Percentiles rank a stretch among this genome's conserved stretches.
Evolutionary conservation across 176 grass and related monocot genomes (phyloP).

Genomic region (Oryza glumipatula): DNA sequence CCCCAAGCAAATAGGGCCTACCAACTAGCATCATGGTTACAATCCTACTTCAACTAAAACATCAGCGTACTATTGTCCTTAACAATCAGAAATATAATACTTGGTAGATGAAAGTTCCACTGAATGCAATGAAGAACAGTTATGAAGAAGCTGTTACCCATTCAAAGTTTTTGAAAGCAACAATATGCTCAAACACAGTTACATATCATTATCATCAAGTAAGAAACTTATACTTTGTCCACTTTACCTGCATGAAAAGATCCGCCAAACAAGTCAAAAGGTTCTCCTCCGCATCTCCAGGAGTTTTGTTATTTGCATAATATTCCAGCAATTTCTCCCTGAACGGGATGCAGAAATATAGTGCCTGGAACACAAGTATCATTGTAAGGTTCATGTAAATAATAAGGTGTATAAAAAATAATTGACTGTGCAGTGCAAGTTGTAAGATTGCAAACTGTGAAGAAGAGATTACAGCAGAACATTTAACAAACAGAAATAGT

Average conservation of each 20-base stretch:
- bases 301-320: constrained; percentile 73
- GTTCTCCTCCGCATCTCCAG: constrained; percentile 79
- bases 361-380: constrained; percentile 72
- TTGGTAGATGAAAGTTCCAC: background rate
- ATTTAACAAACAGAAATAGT: constrained; percentile 16
- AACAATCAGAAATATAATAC: background rate
- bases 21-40: background rate
- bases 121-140: background rate
- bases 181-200: constrained; percentile 16
- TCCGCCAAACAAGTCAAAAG: constrained; percentile 95
- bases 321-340: constrained; percentile 88
- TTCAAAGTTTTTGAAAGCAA: constrained; percentile 22
- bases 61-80: background rate
- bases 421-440: background rate
- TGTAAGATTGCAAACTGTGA: background rate
- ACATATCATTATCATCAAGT: background rate
- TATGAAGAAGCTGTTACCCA: background rate
- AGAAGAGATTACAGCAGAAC: constrained; percentile 3
- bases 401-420: constrained; percentile 14
- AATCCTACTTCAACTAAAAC: background rate
- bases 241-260: constrained; percentile 95
- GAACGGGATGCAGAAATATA: constrained; percentile 96
- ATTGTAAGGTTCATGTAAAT: constrained; percentile 28
- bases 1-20: background rate
- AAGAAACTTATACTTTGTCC: background rate